Base-by-base conservation (phyloP, 768 basidiomycete species). In the Mycena kentingensis region DNA sequence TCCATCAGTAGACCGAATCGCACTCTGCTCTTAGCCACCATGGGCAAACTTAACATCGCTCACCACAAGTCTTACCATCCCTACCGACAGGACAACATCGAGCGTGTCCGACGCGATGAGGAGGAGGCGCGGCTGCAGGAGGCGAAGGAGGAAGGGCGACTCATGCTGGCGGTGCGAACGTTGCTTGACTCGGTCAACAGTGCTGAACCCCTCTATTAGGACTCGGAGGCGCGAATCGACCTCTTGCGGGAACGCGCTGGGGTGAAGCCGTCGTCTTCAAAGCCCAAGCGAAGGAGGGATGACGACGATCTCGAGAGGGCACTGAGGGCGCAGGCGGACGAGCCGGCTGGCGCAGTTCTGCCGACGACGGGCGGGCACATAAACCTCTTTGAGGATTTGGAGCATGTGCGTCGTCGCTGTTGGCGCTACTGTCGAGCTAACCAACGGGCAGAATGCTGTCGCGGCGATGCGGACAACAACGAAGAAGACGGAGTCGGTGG, bases 41-140 rank as follows among this genome's bases (percentile, higher is more conserved):
- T 91, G 90, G 90, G 88, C 24, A 90, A 90, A 63, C 78, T 93
- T 21, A 91, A 91, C 65, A 92, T 93, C 66, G 90, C 90, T 12
- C 90, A 93, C 67, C 90, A 92, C 75, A 93, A 93, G 65, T 91
- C 89, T 1, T 93, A 93, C 67, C 90, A 93, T 59, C 90, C 90
- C 0, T 93, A 93, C 64, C 73, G 90, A 32, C 70, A 84, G 36
- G 91, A 93, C 66, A 93, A 93, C 63, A 89, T 93, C 53, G 89
- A 90, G 52, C 80, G 80, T 18, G 89, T 93, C 1, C 74, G 83
- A n/a, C 70, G 65, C 52, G 90, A 93, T 78, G 90, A 93, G 70
- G 91, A 88, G 62, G 88, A 86, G 65, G 91, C 88, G 13, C 72
- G 76, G 2, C 70, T 69, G 32, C 77, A 87, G 55, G 85, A 89